A percentile compares a stretch with the other conserved stretches of the same genome.
These are phyloP conservation scores for Rhodotorula sphaerocarpa DNA, from an alignment of 768 basidiomycete genomes.

Conservation along the genomic window DNA sequence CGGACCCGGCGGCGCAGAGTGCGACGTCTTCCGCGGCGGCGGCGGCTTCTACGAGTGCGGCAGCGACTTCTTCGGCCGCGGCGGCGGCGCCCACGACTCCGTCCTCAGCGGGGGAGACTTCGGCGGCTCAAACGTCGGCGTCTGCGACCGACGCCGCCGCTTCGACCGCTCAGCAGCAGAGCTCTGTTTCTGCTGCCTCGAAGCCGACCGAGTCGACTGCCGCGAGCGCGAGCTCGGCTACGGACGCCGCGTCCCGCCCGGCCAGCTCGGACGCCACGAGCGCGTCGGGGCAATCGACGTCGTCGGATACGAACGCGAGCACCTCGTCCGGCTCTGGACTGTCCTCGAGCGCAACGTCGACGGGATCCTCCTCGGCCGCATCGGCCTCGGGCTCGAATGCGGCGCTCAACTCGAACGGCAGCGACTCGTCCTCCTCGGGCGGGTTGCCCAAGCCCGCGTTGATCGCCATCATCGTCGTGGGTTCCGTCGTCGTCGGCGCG, in stretches of 20 bases:
- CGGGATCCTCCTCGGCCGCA: not conserved
- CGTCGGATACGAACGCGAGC: not conserved
- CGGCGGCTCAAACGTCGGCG: not conserved
- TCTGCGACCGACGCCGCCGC: not conserved
- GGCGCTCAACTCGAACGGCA: not conserved
- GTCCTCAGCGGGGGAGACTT: not conserved
- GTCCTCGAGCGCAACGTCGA: no score
- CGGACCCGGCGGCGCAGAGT: not conserved
- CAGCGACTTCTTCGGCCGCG: not conserved
- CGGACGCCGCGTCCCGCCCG: no score
- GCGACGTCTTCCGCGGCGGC: not conserved
- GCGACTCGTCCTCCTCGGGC: not conserved
- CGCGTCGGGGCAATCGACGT: no score
- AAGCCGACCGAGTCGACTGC: no score
- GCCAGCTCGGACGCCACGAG: no score
- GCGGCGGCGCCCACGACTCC: not conserved
- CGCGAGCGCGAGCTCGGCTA: no score
- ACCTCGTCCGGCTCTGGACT: not conserved
- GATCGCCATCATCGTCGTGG: conserved; percentile 64
- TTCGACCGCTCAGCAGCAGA: no score
- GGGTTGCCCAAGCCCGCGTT: conserved; percentile 18
- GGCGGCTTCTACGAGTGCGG: not conserved
- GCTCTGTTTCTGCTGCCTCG: no score
- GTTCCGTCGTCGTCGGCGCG: conserved; percentile 58
- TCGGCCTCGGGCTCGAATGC: not conserved